Evolutionary conservation across 179 eudicot species (phyloP), one percentile per base, ranked within the genome.

Genomic region (Silene vulgaris): DNA sequence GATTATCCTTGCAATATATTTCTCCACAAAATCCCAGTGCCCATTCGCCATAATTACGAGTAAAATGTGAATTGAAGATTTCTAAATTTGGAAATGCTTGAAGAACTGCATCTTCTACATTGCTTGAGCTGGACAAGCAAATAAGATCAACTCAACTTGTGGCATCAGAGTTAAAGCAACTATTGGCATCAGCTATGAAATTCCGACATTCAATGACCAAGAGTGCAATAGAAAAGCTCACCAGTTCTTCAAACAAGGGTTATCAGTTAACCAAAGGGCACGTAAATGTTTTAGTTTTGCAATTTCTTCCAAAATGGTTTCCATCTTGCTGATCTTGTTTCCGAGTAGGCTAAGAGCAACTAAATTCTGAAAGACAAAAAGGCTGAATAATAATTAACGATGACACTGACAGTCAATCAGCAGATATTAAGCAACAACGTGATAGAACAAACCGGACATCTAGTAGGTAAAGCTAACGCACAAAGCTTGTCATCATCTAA

Each of bases 21-120:
- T 87, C 99, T 78, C 91, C 99, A 83, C 99, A 96, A 79, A 89
- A 96, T 76, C 97, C 99, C 65, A 96, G 74, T 26, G 97, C 97
- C 99, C 99, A 96, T 61, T 83, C 89, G 72, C 89, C 92, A 86
- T 80, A 96, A 28, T 85, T 89, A 80, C 76, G 20, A 20, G 97
- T 96, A 81, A 90, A 96, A 35, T 67, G 66, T 35, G 93, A 90
- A 81, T 96, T 96, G 78, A 85, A 90, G 65, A 96, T 89, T 85
- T 96, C 99, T 80, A 96, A 75, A 52, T 79, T 71, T 40, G 92
- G 93, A 81, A 92, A 86, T 65, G 80, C 87, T 74, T 77, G 85
- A 75, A 86, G 81, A 84, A 90, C 84, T 50, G 80, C 75, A 76
- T 86, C 90, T 77, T 77, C 79, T 76, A 81, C 71, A 73, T 71